Conservation (phyloP, 305 asterid species). For the Andrographis paniculata region DNA sequence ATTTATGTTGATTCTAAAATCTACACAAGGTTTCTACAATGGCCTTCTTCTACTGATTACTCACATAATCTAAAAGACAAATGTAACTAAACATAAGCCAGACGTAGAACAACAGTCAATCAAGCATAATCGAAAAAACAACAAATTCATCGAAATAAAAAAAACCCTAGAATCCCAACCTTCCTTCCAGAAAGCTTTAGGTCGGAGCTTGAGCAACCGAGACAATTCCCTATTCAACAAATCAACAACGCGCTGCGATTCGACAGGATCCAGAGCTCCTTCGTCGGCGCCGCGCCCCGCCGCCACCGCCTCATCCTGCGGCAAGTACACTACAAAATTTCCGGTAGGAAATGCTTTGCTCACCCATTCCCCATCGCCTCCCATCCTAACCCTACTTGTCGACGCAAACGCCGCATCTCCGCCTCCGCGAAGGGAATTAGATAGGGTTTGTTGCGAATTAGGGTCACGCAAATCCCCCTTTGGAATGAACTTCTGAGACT, state of each 20-base stretch:
- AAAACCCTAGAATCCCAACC: conserved; percentile 29
- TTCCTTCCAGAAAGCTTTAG: conserved; percentile 86
- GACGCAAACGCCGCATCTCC: conserved; percentile 22
- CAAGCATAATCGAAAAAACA: not conserved
- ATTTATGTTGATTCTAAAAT: too few relatives aligned
- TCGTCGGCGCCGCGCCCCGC: conserved; percentile 78
- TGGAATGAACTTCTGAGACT: conserved; percentile 42
- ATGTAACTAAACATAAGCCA: too few relatives aligned
- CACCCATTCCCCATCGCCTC: conserved; percentile 45
- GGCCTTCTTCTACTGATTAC: too few relatives aligned
- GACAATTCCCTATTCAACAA: conserved; percentile 70
- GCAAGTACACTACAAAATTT: conserved; percentile 70
- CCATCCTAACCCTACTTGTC: conserved; percentile 34
- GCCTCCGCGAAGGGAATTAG: conserved; percentile 36
- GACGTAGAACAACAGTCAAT: not conserved
- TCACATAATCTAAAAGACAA: too few relatives aligned
- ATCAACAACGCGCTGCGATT: conserved; percentile 90
- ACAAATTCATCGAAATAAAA: not conserved
- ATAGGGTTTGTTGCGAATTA: conserved; percentile 42
- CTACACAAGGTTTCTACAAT: too few relatives aligned
- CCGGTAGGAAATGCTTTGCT: conserved; percentile 30
- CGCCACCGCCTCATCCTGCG: conserved; percentile 98
- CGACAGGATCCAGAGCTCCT: conserved; percentile 86
- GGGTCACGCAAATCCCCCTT: conserved; percentile 35
- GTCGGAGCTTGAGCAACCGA: conserved; percentile 63